Percentiles rank a stretch among this genome's conserved stretches.
phyloP scores from a whole-genome alignment of 2,329 filamentous ascomycete species.

The Aplosporella prunicola region DNA sequence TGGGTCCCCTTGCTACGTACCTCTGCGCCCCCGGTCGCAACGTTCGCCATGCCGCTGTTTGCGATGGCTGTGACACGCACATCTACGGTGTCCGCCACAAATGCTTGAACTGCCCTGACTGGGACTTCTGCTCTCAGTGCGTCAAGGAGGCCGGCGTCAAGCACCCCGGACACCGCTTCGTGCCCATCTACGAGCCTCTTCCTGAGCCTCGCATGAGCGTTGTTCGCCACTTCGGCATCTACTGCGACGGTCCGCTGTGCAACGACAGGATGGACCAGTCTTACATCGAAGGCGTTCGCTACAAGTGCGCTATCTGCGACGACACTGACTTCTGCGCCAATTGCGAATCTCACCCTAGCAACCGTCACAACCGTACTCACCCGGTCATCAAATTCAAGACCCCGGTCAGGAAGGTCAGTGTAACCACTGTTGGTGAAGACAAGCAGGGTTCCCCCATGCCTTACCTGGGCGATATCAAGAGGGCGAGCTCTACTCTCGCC shows the following conservation, averaged over 20 bases:
- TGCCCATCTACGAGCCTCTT: constrained; percentile 71
- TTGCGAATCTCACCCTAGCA: constrained; percentile 80
- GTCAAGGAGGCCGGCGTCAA: constrained; percentile 54
- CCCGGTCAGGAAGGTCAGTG: constrained; percentile 75
- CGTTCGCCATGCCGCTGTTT: constrained; percentile 76
- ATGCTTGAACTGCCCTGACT: constrained; percentile 93
- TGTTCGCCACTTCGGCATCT: constrained; percentile 69
- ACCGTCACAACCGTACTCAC: constrained; percentile 88
- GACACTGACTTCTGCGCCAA: constrained; percentile 91
- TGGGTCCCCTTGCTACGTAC: constrained; percentile 52
- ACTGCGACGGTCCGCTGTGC: constrained; percentile 91
- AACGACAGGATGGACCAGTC: constrained; percentile 43
- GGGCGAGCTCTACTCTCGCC: constrained; percentile 36
- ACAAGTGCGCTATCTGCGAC: constrained; percentile 94
- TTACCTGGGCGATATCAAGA: constrained; percentile 64
- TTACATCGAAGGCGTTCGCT: constrained; percentile 74
- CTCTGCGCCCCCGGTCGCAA: constrained; percentile 74
- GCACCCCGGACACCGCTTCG: constrained; percentile 82
- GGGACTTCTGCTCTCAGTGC: constrained; percentile 85
- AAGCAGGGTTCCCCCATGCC: constrained; percentile 54
- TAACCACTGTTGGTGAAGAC: constrained; percentile 76
- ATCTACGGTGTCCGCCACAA: constrained; percentile 90
- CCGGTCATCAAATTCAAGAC: constrained; percentile 96
- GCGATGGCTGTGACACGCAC: constrained; percentile 84
- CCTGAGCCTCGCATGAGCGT: constrained; percentile 36